Evolutionary conservation across 2,329 filamentous ascomycete genomes (phyloP).

Genomic region (Stachybotrys chlorohalonatus): DNA sequence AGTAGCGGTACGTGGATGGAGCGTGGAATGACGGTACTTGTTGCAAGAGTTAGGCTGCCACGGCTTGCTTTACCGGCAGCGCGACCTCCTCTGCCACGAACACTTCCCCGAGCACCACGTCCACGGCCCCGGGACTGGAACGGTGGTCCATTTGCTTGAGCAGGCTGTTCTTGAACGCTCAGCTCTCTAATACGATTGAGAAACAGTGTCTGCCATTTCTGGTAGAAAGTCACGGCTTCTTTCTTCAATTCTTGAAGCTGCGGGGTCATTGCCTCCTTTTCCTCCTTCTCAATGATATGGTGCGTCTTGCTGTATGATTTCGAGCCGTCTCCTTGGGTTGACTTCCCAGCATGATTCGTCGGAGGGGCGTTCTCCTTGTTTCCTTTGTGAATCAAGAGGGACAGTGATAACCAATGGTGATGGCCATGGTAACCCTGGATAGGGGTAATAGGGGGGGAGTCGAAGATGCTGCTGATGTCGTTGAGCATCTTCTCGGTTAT

Average conservation of each 20-base stretch:
- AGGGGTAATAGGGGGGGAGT: slow-evolving; percentile 29
- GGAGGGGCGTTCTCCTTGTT: slow-evolving; percentile 6
- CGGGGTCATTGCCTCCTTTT: slow-evolving; percentile 26
- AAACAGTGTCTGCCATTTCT: slow-evolving; percentile 69
- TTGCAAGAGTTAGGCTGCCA: slow-evolving; percentile 19
- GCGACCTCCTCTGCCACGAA: slow-evolving; percentile 19
- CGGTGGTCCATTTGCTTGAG: slow-evolving; percentile 4
- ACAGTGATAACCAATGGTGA: slow-evolving; percentile 25
- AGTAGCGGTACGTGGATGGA: neutral
- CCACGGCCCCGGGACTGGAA: slow-evolving; percentile 23
- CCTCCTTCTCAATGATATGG: slow-evolving; percentile 20
- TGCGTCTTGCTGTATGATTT: slow-evolving; percentile 16
- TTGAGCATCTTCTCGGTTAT: slow-evolving; percentile 48
- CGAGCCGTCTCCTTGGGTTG: slow-evolving; percentile 2
- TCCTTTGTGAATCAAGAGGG: slow-evolving; percentile 20
- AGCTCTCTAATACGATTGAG: slow-evolving; percentile 63
- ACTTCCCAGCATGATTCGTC: slow-evolving; percentile 3
- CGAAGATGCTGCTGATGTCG: slow-evolving; percentile 43
- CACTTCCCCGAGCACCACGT: slow-evolving; percentile 17
- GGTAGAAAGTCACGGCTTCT: slow-evolving; percentile 61
- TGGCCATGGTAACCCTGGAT: slow-evolving; percentile 18
- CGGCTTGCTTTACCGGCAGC: slow-evolving; percentile 19
- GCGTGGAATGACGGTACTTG: slow-evolving; percentile 18
- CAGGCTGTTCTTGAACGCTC: slow-evolving; percentile 34
- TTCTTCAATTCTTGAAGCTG: slow-evolving; percentile 58